Percentiles rank a stretch among this genome's conserved stretches.
Evolutionary conservation across 371 early-diverging fungal species (phyloP).

Genomic region (Syncephalastrum monosporum): DNA sequence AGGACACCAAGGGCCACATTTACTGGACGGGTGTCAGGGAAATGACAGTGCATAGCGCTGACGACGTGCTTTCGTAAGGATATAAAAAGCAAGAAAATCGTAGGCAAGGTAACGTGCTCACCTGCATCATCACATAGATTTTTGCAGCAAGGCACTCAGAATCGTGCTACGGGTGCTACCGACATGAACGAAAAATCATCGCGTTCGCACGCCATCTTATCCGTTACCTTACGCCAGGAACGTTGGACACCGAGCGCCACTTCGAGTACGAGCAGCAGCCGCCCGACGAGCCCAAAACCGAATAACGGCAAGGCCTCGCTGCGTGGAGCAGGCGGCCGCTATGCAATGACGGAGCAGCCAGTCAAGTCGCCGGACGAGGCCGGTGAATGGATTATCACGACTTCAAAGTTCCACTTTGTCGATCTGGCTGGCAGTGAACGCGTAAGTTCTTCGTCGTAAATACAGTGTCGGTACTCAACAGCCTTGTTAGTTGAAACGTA

Average conservation of each 20-base stretch:
- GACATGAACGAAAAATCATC: conserved; percentile 97
- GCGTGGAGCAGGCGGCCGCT: background rate
- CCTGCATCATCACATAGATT: no score
- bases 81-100: background rate
- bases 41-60: conserved; percentile 67
- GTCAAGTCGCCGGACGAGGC: conserved; percentile 21
- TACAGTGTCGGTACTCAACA: background rate
- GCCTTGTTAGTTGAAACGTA: conserved; percentile 75
- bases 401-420: conserved; percentile 98
- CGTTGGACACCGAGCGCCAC: conserved; percentile 31
- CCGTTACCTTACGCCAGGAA: conserved; percentile 77
- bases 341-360: background rate
- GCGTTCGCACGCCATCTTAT: conserved; percentile 97
- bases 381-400: conserved; percentile 58
- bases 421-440: conserved; percentile 99
- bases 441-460: conserved; percentile 24
- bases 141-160: conserved; percentile 69
- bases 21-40: conserved; percentile 90
- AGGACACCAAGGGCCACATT: conserved; percentile 91
- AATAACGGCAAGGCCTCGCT: background rate
- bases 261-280: conserved; percentile 13
- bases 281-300: conserved; percentile 27
- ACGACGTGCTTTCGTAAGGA: conserved; percentile 75
- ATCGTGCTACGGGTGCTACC: conserved; percentile 94
- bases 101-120: no score